These are phyloP conservation scores for Letharia lupina DNA, from an alignment of 495 filamentous ascomycete genomes.

Conservation along the genomic window DNA sequence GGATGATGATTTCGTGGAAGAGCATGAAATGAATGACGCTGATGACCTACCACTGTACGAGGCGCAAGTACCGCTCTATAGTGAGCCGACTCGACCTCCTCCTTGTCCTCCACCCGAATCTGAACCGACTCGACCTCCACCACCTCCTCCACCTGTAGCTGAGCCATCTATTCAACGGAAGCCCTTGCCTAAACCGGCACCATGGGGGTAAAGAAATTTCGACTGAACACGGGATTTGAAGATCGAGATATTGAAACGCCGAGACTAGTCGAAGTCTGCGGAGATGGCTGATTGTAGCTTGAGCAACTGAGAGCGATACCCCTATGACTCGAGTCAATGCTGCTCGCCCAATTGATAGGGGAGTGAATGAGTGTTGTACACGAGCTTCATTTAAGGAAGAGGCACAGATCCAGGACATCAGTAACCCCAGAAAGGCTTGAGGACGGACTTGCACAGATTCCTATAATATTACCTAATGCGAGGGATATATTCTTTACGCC, in stretches of 20 bases:
- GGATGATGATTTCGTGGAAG: background rate
- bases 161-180: background rate
- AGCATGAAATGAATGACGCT: background rate
- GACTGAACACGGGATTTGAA: background rate
- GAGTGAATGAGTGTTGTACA: background rate
- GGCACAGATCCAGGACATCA: background rate
- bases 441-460: background rate
- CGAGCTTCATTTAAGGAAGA: background rate
- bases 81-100: background rate
- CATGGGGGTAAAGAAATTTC: background rate
- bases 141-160: conserved; percentile 1
- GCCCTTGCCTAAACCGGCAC: background rate
- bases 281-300: background rate
- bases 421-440: background rate
- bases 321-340: background rate
- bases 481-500: background rate
- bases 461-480: background rate
- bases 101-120: background rate
- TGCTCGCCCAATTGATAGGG: background rate
- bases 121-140: background rate
- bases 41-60: conserved; percentile 7
- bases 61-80: background rate
- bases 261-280: background rate
- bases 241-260: background rate
- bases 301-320: background rate